A percentile compares a stretch with the other conserved stretches of the same genome.
These are phyloP conservation scores for Epichloe scottii DNA, from an alignment of 2,329 filamentous ascomycete species.

Conservation along the genomic window DNA sequence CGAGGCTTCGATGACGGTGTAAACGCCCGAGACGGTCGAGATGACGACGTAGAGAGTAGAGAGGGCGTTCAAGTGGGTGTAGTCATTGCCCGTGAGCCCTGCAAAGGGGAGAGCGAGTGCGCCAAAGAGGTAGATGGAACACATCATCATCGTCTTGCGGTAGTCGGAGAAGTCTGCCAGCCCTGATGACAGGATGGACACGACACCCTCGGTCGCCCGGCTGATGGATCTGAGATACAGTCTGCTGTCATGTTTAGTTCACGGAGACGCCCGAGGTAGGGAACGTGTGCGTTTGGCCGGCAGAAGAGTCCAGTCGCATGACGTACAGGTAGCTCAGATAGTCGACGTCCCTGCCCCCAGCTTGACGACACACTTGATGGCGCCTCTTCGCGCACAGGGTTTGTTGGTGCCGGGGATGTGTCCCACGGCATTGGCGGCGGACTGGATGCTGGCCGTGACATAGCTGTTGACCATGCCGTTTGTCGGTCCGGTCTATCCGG, in stretches of 20 bases:
- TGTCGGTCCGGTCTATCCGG: constrained; percentile 9
- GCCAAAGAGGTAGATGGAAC: constrained; percentile 11
- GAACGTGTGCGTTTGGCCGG: too few relatives aligned
- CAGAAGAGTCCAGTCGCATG: not conserved
- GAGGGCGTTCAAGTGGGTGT: constrained; percentile 9
- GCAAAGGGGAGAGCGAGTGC: constrained; percentile 10
- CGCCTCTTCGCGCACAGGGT: constrained; percentile 10
- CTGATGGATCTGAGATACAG: constrained; percentile 10
- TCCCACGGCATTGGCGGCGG: constrained; percentile 10
- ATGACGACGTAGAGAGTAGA: constrained; percentile 8
- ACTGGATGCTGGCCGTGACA: constrained; percentile 11
- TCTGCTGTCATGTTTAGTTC: not conserved
- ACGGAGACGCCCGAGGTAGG: not conserved
- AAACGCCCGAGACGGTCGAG: constrained; percentile 9
- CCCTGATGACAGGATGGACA: constrained; percentile 9
- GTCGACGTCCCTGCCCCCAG: constrained; percentile 10
- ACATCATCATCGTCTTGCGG: constrained; percentile 12
- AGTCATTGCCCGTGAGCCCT: constrained; percentile 8
- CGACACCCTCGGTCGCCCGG: constrained; percentile 9
- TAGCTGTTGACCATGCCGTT: constrained; percentile 10
- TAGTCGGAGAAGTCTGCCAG: constrained; percentile 11
- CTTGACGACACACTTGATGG: constrained; percentile 10
- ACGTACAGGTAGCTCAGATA: constrained; percentile 12
- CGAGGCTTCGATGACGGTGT: constrained; percentile 10
- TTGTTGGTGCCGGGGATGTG: constrained; percentile 9